Evolutionary conservation across 441 rosid species (phyloP), one percentile per base, ranked within the genome.

Genomic region (Croton laevigatus): DNA sequence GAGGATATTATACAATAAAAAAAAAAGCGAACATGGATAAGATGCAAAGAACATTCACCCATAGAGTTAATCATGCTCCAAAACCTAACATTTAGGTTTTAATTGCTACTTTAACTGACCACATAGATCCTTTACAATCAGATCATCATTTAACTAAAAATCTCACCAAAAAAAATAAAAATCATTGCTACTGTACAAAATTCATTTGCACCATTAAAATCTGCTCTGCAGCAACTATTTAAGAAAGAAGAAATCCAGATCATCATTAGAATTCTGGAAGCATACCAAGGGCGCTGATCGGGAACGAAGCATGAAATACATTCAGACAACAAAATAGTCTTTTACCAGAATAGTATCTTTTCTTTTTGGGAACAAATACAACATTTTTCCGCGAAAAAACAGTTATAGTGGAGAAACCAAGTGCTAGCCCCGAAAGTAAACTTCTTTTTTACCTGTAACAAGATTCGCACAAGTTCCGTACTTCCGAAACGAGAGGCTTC

Each of bases 401-500:
- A 6, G 22, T 14, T 12, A 32, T 53, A 9, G 6, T 5, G 13
- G 55, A 38, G 67, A 66, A 54, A 17, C 17, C 40, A 32, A 74
- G 61, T 9, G 14, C n/a, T n/a, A 23, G 32, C 20, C 32, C 59
- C 14, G 14, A 59, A 65, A 63, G 45, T 64, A 1, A 14, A 32
- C 62, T 10, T 42, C 62, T 10, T 42, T 44, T 16, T 71, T 80
- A 94, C 98, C 94, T 90, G 95, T 80, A 91, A 80, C 72, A 94
- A 81, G 68, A 94, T 86, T 73, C 97, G 92, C 61, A 91, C 99
- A 48, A 91, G 97, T 85, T 94, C 99, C 67, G 97, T 90, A 78
- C 97, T 92, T 27, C 99, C 99, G 62, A 94, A 94, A 22, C 97
- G 88, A 62, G 99, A 94, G 72, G 99, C 99, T 82, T 94, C 97